Base-by-base conservation (phyloP, 1,284 basidiomycete species). In the Pseudozyma thailandica region DNA sequence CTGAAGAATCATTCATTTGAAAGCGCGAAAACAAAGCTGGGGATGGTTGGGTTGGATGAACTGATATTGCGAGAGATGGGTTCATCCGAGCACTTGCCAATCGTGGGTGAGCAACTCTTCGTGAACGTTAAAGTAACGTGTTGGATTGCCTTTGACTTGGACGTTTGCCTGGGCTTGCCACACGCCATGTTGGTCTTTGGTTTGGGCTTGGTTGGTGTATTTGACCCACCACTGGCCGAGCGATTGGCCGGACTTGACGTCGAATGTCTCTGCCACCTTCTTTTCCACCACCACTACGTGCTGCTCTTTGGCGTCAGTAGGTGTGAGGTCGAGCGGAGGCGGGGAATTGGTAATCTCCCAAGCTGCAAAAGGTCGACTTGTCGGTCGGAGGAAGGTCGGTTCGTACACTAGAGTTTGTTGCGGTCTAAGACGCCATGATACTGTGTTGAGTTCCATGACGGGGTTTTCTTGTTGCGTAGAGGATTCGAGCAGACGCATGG, bases 101-200 rank as follows among this genome's bases (percentile, higher is more conserved):
- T 79, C 72, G n/a, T 82, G 75, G 43, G 74, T 74, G 26, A 93
- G 80, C 25, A 92, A 84, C 79, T 93, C 91, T 79, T 92, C 89
- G 73, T 93, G 92, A 30, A 93, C 90, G 74, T 92, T 92, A 82
- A 92, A 93, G 79, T 91, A 86, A 63, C 91, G 90, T 49, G 65
- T 58, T 9, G 72, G 72, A 39, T 66, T 61, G 12, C 80, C 80
- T 37, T 71, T 49, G 2, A 56, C 47, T 20, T 68, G 44, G 13
- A 71, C 71, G 0, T 44, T 53, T 4, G 71, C 80, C 21, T 53
- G 21, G 20, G 52, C 45, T 33, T 61, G 61, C 23, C 48, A 62
- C 23, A 87, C 85, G 9, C 31, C 41, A 12, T 91, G 85, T n/a
- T 16, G 27, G 2, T n/a, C 90, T 25, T 87, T 85, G 60, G 86